Conservation (phyloP, 2,329 filamentous ascomycete genomes). For the Venturia pyrina region DNA sequence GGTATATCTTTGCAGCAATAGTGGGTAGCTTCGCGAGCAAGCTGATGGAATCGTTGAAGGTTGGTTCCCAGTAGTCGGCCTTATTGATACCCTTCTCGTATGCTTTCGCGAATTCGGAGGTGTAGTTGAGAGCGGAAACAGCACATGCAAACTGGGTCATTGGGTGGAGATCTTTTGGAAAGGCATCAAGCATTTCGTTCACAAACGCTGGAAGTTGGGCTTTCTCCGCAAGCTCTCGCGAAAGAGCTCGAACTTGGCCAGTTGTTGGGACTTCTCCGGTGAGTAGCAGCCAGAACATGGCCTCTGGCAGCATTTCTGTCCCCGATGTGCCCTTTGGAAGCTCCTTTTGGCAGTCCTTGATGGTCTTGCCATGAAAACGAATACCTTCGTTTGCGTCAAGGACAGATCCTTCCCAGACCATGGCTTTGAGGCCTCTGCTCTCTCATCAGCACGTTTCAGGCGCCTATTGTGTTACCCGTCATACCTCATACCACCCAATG, state of each 20-base stretch:
- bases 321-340: conserved; percentile 86
- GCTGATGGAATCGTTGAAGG: conserved; percentile 89
- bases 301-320: conserved; percentile 95
- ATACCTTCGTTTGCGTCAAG: conserved; percentile 96
- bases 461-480: not conserved
- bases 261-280: conserved; percentile 85
- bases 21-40: conserved; percentile 93
- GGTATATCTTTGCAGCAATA: conserved; percentile 95
- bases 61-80: conserved; percentile 97
- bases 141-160: conserved; percentile 98
- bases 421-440: conserved; percentile 72
- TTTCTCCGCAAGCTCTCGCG: conserved; percentile 78
- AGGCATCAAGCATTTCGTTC: conserved; percentile 76
- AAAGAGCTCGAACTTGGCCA: conserved; percentile 70
- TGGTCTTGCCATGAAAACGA: conserved; percentile 93
- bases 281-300: conserved; percentile 98
- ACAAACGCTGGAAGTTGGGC: conserved; percentile 74
- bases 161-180: conserved; percentile 83
- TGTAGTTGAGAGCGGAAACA: conserved; percentile 91
- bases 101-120: conserved; percentile 83
- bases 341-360: conserved; percentile 92
- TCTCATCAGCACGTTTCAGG: conserved; percentile 14
- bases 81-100: conserved; percentile 89
- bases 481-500: conserved; percentile 85
- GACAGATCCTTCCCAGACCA: conserved; percentile 98